Conservation (phyloP, 129 eudicot species). For the Artemisia annua region DNA sequence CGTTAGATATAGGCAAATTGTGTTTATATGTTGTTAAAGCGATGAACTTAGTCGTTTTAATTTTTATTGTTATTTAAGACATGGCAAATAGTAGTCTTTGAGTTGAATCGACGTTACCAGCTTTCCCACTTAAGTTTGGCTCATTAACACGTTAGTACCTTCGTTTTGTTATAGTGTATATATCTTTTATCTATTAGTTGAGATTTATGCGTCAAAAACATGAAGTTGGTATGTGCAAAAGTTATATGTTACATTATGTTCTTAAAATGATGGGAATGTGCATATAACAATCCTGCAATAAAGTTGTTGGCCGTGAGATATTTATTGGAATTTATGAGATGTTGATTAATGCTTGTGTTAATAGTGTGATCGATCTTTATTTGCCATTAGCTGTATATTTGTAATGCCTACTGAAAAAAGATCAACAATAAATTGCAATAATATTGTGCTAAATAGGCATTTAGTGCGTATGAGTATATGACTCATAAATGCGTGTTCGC, state of each 20-base stretch:
- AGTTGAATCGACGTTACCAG: too few relatives aligned
- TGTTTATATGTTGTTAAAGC: neutral
- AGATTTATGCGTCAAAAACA: neutral
- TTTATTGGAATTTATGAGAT: neutral
- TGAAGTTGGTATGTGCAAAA: neutral
- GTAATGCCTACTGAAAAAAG: too few relatives aligned
- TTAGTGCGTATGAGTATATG: too few relatives aligned
- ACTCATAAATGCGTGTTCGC: neutral
- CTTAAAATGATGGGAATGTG: neutral
- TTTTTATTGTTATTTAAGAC: constrained; percentile 9
- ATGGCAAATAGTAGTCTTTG: neutral
- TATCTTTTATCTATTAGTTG: neutral
- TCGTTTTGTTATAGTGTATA: too few relatives aligned
- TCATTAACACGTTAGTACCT: too few relatives aligned
- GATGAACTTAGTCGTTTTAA: neutral
- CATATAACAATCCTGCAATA: neutral
- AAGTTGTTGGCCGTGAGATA: neutral
- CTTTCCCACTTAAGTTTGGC: too few relatives aligned
- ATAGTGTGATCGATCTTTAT: neutral
- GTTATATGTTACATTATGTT: neutral
- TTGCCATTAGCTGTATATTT: too few relatives aligned
- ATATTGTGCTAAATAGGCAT: too few relatives aligned
- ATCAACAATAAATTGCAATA: too few relatives aligned
- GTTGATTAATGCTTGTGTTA: neutral
- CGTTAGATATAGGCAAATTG: neutral